Evolutionary conservation across 257 asterid genomes (phyloP), one percentile per base, ranked within the genome.

Genomic region (Solanum gandarillasii): DNA sequence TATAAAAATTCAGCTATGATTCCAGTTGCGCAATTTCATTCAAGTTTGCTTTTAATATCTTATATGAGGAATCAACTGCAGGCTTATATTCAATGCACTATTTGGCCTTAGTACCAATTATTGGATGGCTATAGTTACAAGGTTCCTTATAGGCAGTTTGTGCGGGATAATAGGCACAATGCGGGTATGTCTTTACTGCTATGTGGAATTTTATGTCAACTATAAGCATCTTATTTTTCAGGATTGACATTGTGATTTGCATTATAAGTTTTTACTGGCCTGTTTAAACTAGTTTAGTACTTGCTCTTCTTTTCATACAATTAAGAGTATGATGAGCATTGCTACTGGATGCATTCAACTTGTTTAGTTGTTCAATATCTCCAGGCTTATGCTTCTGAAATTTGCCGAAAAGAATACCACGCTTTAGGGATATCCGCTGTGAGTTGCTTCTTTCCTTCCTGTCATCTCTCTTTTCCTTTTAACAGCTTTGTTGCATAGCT

Each of bases 311-410:
- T 32, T 72, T 72, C 5, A 72, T 72, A 34, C n/a, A 31, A 71
- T 55, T 55, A 55, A 55, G 65, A 55, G 65, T 7, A 71, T 14
- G 62, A 32, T 27, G 62, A n/a, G n/a, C 62, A n/a, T 78, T 8
- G 8, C 12, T 27, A 81, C 27, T 29, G 18, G 85, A 48, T 10
- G 23, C 25, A 27, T 81, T 81, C 85, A 18, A 9, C 34, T 27
- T 27, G 6, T 8, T 41, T 27, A 46, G 85, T 43, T 46, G 85
- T 18, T 18, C 36, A 81, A 52, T 38, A 90, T 85, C 79, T 73
- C 76, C 97, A 95, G 98, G 98, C 98, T 25, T 95, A 95, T 92
- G 98, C 98, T 7, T 92, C 94, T 87, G 98, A 95, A 92, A 73
- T 88, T 41, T 95, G 94, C 89, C 96, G 98, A 52, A 95, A 93